These are phyloP conservation scores for Triadica sebifera DNA, from an alignment of 345 rosid genomes.

Conservation along the genomic window DNA sequence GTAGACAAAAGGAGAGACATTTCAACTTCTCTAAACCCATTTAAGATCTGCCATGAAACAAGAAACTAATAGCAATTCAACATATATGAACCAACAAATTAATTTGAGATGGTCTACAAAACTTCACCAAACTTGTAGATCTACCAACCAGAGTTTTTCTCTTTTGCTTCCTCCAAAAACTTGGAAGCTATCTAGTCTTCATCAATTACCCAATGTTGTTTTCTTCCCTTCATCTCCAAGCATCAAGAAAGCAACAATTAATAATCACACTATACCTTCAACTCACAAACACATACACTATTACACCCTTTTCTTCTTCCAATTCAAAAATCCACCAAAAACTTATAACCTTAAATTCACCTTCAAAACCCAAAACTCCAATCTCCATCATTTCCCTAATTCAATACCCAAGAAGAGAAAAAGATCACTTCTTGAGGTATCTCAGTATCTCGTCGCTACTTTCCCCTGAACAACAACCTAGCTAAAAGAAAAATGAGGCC, in stretches of 20 bases:
- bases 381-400: slow-evolving; percentile 1
- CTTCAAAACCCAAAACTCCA: slow-evolving; percentile 3
- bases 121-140: slow-evolving; percentile 42
- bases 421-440: neutral
- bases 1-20: neutral
- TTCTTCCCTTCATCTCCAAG: slow-evolving; percentile 57
- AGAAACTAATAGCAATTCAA: neutral
- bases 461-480: no score
- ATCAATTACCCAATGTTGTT: slow-evolving; percentile 31
- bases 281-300: neutral
- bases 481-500: slow-evolving; percentile 53
- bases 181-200: slow-evolving; percentile 46
- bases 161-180: slow-evolving; percentile 43
- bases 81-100: neutral
- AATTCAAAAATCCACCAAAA: no score
- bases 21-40: slow-evolving; percentile 1
- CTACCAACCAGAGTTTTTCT: slow-evolving; percentile 30
- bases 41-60: slow-evolving; percentile 1
- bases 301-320: no score
- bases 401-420: neutral
- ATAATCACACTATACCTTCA: slow-evolving; percentile 8
- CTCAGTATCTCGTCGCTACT: no score
- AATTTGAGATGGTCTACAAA: neutral
- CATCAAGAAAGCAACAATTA: slow-evolving; percentile 17
- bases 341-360: neutral